phyloP scores from a whole-genome alignment of 768 basidiomycete genomes.

The Boletales sp. region DNA sequence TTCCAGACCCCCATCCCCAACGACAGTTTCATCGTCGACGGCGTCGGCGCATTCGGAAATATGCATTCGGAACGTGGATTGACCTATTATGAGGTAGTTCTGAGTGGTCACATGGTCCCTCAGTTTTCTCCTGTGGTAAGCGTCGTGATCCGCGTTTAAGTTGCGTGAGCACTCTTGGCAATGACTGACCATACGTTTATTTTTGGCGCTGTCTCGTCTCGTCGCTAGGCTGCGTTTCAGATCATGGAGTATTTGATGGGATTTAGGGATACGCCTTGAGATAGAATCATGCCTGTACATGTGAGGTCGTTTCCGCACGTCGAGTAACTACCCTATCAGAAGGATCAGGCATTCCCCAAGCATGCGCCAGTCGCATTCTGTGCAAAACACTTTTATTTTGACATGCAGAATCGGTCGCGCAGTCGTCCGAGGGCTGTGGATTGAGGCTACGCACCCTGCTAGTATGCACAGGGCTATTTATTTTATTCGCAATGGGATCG shows the following conservation, averaged over 20 bases:
- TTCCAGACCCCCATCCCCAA: constrained; percentile 65
- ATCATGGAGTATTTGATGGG: constrained; percentile 69
- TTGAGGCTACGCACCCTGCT: no score
- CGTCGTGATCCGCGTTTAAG: neutral
- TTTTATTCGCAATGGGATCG: no score
- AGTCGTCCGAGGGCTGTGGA: no score
- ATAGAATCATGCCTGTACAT: neutral
- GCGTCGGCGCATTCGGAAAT: constrained; percentile 63
- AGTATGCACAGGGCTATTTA: no score
- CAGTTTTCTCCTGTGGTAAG: constrained; percentile 61
- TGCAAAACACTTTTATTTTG: no score
- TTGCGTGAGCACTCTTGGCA: no score
- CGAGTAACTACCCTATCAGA: no score
- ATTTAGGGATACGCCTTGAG: constrained; percentile 44
- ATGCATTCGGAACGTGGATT: constrained; percentile 65
- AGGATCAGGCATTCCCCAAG: no score
- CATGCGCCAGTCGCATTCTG: no score
- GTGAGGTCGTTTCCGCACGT: no score
- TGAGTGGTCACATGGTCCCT: constrained; percentile 76
- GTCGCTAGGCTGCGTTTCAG: constrained; percentile 57
- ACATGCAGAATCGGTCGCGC: no score
- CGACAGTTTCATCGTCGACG: constrained; percentile 70
- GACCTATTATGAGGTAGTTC: constrained; percentile 61
- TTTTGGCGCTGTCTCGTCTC: neutral
- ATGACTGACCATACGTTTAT: neutral